Base-by-base conservation (phyloP, 2,329 filamentous ascomycete genomes). In the Bipolaris zeicola region DNA sequence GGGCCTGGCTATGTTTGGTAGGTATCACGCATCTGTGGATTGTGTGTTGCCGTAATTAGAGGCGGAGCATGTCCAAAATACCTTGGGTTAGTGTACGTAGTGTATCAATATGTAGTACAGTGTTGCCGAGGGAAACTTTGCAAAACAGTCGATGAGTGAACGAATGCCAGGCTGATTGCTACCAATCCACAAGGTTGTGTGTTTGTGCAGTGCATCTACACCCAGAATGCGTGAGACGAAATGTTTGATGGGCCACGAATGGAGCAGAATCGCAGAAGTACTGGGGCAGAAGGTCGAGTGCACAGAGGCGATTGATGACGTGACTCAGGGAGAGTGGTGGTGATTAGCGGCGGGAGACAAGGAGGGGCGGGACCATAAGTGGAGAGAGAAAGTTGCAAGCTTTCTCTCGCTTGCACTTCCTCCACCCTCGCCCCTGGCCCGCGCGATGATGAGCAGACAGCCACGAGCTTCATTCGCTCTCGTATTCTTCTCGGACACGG, bases 381-480 rank as follows among this genome's bases (percentile, higher is more conserved):
- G 31, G 20, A 20, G 43, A 45, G 43, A 45, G 43, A 46, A 14
- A 14, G 28, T 28, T 28, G 16, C 16, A 33, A 45, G 28, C 43
- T 22, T 22, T 46, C 16, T 13, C 16, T 46, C 26, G 43, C 28
- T 46, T 33, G 28, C 43, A 34, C 38, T 5, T 24, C 43, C 16
- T 45, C 28, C 28, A 46, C 43, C 13, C 28, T 20, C 18, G 5
- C 26, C 8, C 26, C 26, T 18, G 5, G 16, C 38, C 18, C 47
- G 36, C 34, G 24, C 34, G 36, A 28, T 41, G 4, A 10, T 34
- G n/a, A 20, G 37, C 20, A 41, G 11, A 5, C 36, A 38, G 22
- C 47, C 47, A 50, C 7, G 36, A 41, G 28, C 37, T 16, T 50
- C 47, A 41, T 50, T 10, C 47, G n/a, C 16, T 13, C 11, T 41